These are phyloP conservation scores for Casuarina glauca DNA, from an alignment of 306 rosid genomes.

Conservation along the genomic window DNA sequence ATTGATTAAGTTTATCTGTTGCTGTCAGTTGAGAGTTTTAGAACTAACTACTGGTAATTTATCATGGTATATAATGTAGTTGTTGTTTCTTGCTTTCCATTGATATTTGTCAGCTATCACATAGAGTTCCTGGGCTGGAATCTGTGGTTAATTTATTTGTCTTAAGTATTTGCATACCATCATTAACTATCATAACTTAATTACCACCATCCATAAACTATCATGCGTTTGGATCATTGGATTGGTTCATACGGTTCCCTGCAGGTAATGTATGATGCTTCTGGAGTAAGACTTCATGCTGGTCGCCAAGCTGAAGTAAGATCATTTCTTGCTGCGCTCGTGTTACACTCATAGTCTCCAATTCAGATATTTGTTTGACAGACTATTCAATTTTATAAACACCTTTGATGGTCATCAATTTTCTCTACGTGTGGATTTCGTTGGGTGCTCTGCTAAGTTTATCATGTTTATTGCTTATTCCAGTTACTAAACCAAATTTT, in stretches of 20 bases:
- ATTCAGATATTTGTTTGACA: not conserved
- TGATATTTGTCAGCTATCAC: not conserved
- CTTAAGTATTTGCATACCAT: not conserved
- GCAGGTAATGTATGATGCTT: slow-evolving; percentile 96
- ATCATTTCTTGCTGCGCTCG: slow-evolving; percentile 3
- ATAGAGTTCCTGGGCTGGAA: not conserved
- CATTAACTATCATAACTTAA: not conserved
- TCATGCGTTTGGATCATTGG: not conserved
- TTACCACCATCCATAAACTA: not conserved
- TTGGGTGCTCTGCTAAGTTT: not conserved
- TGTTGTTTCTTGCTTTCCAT: not conserved
- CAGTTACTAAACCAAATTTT: slow-evolving; percentile 97
- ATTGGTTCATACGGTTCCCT: slow-evolving; percentile 3
- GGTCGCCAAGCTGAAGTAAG: slow-evolving; percentile 97
- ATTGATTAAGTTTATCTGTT: too few relatives aligned
- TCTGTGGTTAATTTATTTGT: not conserved
- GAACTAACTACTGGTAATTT: too few relatives aligned
- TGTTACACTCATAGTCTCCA: not conserved
- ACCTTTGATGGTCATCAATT: not conserved
- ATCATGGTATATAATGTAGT: not conserved
- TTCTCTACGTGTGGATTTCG: not conserved
- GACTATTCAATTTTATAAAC: not conserved
- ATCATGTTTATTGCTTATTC: slow-evolving; percentile 21
- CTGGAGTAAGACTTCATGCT: slow-evolving; percentile 97
- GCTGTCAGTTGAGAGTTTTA: too few relatives aligned